phyloP scores from a whole-genome alignment of 2,329 filamentous ascomycete species.

The Colletotrichum sp. region DNA sequence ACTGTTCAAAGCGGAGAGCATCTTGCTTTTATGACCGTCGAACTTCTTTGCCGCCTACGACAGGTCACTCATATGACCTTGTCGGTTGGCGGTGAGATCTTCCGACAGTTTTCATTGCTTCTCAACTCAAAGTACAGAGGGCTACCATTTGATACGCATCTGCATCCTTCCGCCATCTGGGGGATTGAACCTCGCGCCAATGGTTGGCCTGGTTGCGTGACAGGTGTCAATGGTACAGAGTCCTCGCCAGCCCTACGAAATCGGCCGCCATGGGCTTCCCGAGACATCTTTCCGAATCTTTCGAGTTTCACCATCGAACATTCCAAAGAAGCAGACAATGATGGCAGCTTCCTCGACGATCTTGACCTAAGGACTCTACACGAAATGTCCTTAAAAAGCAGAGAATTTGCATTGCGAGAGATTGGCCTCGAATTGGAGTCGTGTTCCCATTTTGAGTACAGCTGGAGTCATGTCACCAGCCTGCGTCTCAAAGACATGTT shows the following conservation, averaged over 20 bases:
- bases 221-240: neutral
- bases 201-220: rapidly evolving
- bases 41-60: neutral
- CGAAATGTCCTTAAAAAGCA: neutral
- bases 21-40: neutral
- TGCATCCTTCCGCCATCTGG: neutral
- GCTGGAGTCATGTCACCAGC: neutral
- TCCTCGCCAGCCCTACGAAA: neutral
- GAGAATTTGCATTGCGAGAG: neutral
- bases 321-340: neutral
- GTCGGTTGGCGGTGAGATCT: neutral
- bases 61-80: neutral
- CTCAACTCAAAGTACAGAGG: neutral
- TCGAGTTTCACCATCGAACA: neutral
- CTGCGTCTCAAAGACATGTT: neutral
- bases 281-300: neutral
- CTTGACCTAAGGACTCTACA: neutral
- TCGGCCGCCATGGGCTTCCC: neutral
- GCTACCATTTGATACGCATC: neutral
- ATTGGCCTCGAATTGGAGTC: neutral
- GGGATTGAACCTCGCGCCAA: neutral
- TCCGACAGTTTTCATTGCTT: neutral
- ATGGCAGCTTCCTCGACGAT: rapidly evolving
- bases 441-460: neutral
- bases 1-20: neutral